phyloP scores from a whole-genome alignment of 345 rosid genomes.

The Eucalyptus erythrocorys region DNA sequence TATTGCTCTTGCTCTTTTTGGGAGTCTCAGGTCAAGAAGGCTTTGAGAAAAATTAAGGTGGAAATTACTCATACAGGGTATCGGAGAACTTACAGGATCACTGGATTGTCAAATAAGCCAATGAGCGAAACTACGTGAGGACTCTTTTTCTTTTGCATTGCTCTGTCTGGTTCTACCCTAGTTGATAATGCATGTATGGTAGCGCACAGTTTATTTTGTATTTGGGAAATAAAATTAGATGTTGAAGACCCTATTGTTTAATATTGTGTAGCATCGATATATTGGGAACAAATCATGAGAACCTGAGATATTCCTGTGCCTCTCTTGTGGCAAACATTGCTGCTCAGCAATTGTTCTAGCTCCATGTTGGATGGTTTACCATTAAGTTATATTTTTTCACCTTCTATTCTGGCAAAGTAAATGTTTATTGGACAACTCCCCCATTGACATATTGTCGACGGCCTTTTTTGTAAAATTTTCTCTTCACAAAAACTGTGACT shows the following conservation, averaged over 20 bases:
- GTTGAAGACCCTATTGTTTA: not conserved
- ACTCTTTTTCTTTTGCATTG: not conserved
- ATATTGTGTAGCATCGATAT: not conserved
- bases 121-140: slow-evolving; percentile 32
- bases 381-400: not conserved
- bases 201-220: not conserved
- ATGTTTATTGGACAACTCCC: not conserved
- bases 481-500: not conserved
- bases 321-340: not conserved
- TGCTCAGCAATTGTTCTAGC: not conserved
- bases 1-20: not conserved
- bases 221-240: not conserved
- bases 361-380: not conserved
- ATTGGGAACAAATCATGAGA: not conserved
- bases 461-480: not conserved
- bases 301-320: not conserved
- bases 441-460: not conserved
- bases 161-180: not conserved
- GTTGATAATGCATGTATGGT: not conserved
- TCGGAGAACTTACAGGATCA: slow-evolving; percentile 20
- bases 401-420: not conserved
- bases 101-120: slow-evolving; percentile 42
- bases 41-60: slow-evolving; percentile 41
- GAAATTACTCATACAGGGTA: slow-evolving; percentile 1
- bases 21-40: slow-evolving; percentile 33